phyloP scores from a whole-genome alignment of 345 rosid genomes.

The Toxicodendron radicans region DNA sequence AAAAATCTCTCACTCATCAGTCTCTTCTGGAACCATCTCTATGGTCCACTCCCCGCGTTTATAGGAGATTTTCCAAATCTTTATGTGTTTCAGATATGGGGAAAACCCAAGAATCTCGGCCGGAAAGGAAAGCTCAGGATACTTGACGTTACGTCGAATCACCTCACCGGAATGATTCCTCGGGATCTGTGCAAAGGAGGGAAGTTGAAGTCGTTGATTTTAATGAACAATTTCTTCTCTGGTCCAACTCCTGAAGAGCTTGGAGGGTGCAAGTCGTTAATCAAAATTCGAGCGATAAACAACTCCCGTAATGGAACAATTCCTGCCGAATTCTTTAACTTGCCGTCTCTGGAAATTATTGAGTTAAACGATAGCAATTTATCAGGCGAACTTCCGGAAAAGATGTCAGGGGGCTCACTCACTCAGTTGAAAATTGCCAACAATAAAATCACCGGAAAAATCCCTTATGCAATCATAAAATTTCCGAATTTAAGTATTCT shows the following conservation, averaged over 20 bases:
- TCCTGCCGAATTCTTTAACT: conserved; percentile 69
- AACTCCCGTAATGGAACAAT: conserved; percentile 62
- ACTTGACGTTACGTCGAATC: conserved; percentile 69
- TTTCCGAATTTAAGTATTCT: conserved; percentile 43
- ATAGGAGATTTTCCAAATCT: conserved; percentile 71
- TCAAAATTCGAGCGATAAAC: conserved; percentile 45
- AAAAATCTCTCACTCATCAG: conserved; percentile 52
- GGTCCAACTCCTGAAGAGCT: conserved; percentile 70
- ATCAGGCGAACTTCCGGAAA: conserved; percentile 68
- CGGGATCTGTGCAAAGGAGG: conserved; percentile 69
- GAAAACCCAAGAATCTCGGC: conserved; percentile 73
- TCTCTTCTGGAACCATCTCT: conserved; percentile 61
- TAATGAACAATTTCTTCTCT: conserved; percentile 66
- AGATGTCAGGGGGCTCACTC: conserved; percentile 53
- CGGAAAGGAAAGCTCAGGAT: conserved; percentile 53
- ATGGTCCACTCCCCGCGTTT: conserved; percentile 63
- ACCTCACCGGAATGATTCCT: conserved; percentile 73
- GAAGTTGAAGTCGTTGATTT: conserved; percentile 44
- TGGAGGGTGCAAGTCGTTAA: conserved; percentile 68
- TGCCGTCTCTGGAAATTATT: conserved; percentile 43
- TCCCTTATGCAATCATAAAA: conserved; percentile 66
- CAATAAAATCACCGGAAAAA: conserved; percentile 60
- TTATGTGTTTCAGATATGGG: conserved; percentile 68
- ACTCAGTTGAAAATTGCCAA: conserved; percentile 45
- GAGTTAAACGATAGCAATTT: conserved; percentile 64